Conservation (phyloP, 331 rosid genomes). For the Saraca asoca region DNA sequence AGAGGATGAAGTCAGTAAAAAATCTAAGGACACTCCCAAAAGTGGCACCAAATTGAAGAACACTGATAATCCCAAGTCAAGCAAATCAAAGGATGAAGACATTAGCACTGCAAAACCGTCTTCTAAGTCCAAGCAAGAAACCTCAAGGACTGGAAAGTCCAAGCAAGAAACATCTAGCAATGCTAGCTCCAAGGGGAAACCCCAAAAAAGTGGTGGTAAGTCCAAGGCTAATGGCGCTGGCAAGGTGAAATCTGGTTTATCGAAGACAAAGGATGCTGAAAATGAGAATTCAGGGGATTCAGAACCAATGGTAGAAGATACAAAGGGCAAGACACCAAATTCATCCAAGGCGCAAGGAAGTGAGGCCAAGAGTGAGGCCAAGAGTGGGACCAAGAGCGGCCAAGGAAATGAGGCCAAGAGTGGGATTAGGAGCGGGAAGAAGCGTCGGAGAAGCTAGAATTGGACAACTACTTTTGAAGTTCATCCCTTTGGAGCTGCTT, state of each 20-base stretch:
- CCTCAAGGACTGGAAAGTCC: constrained; percentile 54
- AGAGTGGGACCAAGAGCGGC: constrained; percentile 48
- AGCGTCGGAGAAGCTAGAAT: constrained; percentile 7
- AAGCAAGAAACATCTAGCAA: constrained; percentile 56
- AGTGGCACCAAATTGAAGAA: constrained; percentile 59
- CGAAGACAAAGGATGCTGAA: constrained; percentile 49
- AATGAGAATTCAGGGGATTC: constrained; percentile 45
- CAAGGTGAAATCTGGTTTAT: constrained; percentile 54
- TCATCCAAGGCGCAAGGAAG: constrained; percentile 53
- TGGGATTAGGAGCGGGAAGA: too few relatives aligned
- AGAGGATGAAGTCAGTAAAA: constrained; percentile 45
- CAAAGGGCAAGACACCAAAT: constrained; percentile 50
- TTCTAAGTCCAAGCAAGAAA: constrained; percentile 60
- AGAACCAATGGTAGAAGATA: constrained; percentile 38
- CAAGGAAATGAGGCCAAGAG: constrained; percentile 47
- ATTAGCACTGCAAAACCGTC: constrained; percentile 42
- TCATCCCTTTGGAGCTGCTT: constrained; percentile 26
- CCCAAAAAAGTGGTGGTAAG: constrained; percentile 54
- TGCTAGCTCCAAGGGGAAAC: constrained; percentile 55
- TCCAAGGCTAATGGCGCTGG: constrained; percentile 49
- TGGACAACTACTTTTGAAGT: constrained; percentile 14
- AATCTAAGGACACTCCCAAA: constrained; percentile 61
- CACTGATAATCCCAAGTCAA: constrained; percentile 4
- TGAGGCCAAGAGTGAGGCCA: constrained; percentile 62
- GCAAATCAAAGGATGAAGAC: constrained; percentile 60